Conservation (phyloP, 768 basidiomycete genomes). For the Lactifluus hygrophoroides region DNA sequence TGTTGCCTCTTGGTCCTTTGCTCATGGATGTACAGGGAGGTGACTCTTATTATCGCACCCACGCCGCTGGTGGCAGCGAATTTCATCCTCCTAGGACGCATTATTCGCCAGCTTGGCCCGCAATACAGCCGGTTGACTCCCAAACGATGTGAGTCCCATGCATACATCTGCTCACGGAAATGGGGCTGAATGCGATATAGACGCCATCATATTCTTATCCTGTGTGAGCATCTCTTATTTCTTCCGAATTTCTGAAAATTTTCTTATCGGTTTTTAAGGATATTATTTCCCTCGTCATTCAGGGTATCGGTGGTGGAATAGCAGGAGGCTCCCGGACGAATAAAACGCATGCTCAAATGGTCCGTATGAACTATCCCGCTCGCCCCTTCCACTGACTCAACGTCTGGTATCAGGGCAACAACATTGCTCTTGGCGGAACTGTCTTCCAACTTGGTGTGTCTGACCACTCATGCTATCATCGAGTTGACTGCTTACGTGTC, state of each 20-base stretch:
- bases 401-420: not conserved
- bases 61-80: conserved; percentile 19
- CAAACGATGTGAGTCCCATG: conserved; percentile 8
- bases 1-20: not conserved
- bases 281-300: conserved; percentile 13
- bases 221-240: conserved; percentile 3
- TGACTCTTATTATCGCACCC: conserved; percentile 11
- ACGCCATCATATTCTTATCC: conserved; percentile 12
- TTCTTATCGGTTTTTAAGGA: conserved; percentile 7
- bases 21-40: not conserved
- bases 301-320: conserved; percentile 11
- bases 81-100: conserved; percentile 18
- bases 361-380: not conserved
- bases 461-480: not conserved
- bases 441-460: conserved; percentile 15
- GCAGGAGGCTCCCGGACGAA: not conserved
- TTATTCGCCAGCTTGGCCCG: conserved; percentile 11
- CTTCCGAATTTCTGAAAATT: not conserved
- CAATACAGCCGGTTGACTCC: conserved; percentile 17
- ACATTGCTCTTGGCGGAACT: conserved; percentile 15
- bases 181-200: not conserved
- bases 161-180: not conserved
- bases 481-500: not conserved
- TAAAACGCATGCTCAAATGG: not conserved
- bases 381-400: not conserved